A percentile compares a stretch with the other conserved stretches of the same genome.
Conservation (phyloP, 306 rosid species). For the Sesbania bispinosa region DNA sequence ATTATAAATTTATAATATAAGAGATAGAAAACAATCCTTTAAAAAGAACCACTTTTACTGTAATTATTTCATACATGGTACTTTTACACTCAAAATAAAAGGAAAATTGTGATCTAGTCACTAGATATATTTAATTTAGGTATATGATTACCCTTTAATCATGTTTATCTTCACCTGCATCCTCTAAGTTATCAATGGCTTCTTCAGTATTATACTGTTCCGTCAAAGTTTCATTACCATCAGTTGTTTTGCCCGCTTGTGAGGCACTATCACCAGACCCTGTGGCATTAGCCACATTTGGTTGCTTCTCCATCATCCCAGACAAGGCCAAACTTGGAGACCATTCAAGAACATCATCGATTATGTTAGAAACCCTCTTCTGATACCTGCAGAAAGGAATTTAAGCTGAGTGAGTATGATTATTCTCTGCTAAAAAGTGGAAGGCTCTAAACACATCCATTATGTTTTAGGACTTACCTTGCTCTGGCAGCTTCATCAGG, state of each 20-base stretch:
- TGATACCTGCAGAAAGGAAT: slow-evolving; percentile 64
- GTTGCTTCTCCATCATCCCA: slow-evolving; percentile 96
- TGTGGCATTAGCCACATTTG: slow-evolving; percentile 56
- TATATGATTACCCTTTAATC: slow-evolving; percentile 32
- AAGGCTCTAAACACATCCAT: slow-evolving; percentile 8
- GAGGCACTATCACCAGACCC: slow-evolving; percentile 35
- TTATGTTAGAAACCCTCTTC: slow-evolving; percentile 89
- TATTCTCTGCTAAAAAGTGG: neutral
- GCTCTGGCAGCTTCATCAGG: slow-evolving; percentile 99
- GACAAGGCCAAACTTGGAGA: slow-evolving; percentile 90
- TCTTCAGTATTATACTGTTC: slow-evolving; percentile 53
- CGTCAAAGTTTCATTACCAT: slow-evolving; percentile 26
- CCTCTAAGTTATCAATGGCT: slow-evolving; percentile 34
- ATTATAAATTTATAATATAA: neutral
- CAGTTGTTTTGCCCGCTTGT: slow-evolving; percentile 38
- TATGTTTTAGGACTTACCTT: slow-evolving; percentile 53
- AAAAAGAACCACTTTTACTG: slow-evolving; percentile 31
- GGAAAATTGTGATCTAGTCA: slow-evolving; percentile 40
- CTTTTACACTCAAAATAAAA: slow-evolving; percentile 57
- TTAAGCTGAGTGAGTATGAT: neutral
- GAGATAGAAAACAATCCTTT: slow-evolving; percentile 7
- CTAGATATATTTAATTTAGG: slow-evolving; percentile 39
- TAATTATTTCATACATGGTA: slow-evolving; percentile 47
- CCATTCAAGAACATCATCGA: slow-evolving; percentile 98
- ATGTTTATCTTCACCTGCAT: slow-evolving; percentile 51